phyloP scores from a whole-genome alignment of 2,329 filamentous ascomycete genomes.

The Colletotrichum simmondsii region DNA sequence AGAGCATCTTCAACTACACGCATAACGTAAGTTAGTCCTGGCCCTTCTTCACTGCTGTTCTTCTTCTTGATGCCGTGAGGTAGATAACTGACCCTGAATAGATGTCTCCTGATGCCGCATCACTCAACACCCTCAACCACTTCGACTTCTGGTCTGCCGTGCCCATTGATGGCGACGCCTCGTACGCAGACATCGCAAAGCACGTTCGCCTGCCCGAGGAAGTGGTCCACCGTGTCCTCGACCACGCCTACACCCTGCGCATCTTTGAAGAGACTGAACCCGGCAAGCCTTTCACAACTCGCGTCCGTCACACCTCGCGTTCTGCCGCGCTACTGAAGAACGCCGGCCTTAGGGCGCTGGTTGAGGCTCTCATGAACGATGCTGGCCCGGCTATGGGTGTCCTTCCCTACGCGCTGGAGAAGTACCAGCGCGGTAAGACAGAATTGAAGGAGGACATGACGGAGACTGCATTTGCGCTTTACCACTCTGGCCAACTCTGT shows the following conservation, averaged over 20 bases:
- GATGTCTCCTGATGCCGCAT: conserved; percentile 55
- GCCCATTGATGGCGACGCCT: conserved; percentile 56
- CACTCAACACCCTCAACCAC: conserved; percentile 60
- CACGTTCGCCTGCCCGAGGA: conserved; percentile 50
- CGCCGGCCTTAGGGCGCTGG: conserved; percentile 46
- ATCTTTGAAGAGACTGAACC: conserved; percentile 46
- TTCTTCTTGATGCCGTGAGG: background rate
- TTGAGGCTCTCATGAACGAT: conserved; percentile 50
- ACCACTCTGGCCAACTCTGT: conserved; percentile 44
- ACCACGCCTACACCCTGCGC: conserved; percentile 51
- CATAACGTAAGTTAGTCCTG: conserved; percentile 45
- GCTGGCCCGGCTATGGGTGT: conserved; percentile 49
- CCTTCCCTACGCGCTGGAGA: conserved; percentile 45
- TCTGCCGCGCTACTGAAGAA: conserved; percentile 50
- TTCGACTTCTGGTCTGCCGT: conserved; percentile 65
- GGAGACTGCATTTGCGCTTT: conserved; percentile 49
- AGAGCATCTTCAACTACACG: conserved; percentile 59
- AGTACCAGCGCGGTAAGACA: conserved; percentile 43
- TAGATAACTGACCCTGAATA: conserved; percentile 31
- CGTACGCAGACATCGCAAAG: conserved; percentile 52
- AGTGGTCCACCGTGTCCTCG: conserved; percentile 49
- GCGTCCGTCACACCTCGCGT: conserved; percentile 48
- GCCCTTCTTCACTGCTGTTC: too few relatives aligned
- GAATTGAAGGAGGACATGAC: conserved; percentile 46
- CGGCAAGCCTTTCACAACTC: conserved; percentile 32